Percentiles rank a stretch among this genome's conserved stretches.
Evolutionary conservation across 371 early-diverging fungal genomes (phyloP).

Genomic region (Apophysomyces ossiformis): DNA sequence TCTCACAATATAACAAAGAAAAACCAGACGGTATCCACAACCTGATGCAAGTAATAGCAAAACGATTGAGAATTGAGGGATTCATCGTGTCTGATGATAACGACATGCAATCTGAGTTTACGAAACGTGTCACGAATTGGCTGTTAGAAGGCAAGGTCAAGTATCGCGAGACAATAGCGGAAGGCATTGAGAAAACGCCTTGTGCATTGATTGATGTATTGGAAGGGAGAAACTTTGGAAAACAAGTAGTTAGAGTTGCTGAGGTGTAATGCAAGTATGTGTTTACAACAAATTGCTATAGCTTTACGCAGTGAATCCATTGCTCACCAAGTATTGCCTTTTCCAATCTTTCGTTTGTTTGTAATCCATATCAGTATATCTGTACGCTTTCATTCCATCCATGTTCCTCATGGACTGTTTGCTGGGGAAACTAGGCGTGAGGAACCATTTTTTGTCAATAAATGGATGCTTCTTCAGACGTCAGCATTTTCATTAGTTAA

Average conservation of each 20-base stretch:
- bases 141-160: conserved; percentile 66
- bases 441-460: too few species aligned
- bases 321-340: too few species aligned
- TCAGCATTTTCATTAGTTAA: too few species aligned
- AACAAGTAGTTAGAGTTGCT: conserved; percentile 71
- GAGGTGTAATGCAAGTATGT: conserved; percentile 14
- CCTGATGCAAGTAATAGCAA: conserved; percentile 37
- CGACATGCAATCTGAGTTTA: conserved; percentile 49
- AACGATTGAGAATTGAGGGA: conserved; percentile 67
- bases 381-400: too few species aligned
- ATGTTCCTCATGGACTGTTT: too few species aligned
- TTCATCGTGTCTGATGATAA: conserved; percentile 56
- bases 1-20: conserved; percentile 69
- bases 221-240: conserved; percentile 77
- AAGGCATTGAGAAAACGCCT: conserved; percentile 79
- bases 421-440: too few species aligned
- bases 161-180: conserved; percentile 59
- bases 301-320: too few species aligned
- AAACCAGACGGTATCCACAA: conserved; percentile 37
- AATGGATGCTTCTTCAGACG: too few species aligned
- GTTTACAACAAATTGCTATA: too few species aligned
- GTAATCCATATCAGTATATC: too few species aligned
- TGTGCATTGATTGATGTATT: conserved; percentile 69
- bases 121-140: conserved; percentile 56
- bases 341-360: too few species aligned